Conservation (phyloP, 2,329 filamentous ascomycete species). For the Sarocladiaceae sp. region DNA sequence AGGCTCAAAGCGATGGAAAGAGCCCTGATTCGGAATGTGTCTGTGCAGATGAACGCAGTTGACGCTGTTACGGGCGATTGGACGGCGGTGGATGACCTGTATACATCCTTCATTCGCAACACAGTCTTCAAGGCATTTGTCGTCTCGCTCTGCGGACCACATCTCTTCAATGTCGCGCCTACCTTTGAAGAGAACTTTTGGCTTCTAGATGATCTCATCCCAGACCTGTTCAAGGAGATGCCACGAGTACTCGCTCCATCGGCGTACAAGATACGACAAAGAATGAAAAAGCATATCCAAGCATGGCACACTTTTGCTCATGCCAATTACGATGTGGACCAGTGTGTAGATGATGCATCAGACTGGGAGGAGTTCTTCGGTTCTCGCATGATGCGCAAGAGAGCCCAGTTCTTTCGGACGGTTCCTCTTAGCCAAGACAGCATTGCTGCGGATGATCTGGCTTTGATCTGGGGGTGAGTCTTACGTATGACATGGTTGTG, state of each 20-base stretch:
- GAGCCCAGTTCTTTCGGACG: background rate
- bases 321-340: background rate
- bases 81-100: slow-evolving; percentile 8
- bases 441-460: background rate
- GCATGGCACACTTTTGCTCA: background rate
- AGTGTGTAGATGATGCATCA: slow-evolving; percentile 3
- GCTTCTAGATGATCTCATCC: slow-evolving; percentile 16
- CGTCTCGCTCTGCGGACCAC: slow-evolving; percentile 8
- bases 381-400: slow-evolving; percentile 13
- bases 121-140: slow-evolving; percentile 6
- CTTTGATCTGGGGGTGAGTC: background rate
- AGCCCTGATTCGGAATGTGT: background rate
- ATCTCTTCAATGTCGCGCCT: slow-evolving; percentile 14
- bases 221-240: slow-evolving; percentile 15
- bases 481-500: background rate
- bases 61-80: background rate
- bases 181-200: slow-evolving; percentile 16
- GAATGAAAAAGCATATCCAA: background rate
- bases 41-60: background rate
- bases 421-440: background rate
- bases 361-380: slow-evolving; percentile 19
- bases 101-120: slow-evolving; percentile 4
- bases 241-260: slow-evolving; percentile 16
- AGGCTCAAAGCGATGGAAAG: slow-evolving; percentile 9
- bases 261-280: slow-evolving; percentile 16